Conservation (phyloP, 768 basidiomycete species). For the Agaricus subrufescens region DNA sequence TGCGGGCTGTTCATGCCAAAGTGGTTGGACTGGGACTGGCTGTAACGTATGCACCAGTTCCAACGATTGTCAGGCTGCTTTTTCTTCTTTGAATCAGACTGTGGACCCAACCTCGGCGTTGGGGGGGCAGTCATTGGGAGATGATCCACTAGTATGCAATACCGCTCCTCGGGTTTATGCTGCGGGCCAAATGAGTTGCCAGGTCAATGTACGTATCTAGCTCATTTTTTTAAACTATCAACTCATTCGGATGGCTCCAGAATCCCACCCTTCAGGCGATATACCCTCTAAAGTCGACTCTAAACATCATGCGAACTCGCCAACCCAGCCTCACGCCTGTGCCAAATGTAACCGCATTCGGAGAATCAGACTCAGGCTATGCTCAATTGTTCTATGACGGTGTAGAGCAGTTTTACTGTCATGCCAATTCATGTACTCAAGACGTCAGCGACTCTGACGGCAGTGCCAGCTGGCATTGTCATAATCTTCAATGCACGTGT, state of each 20-base stretch:
- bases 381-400: slow-evolving; percentile 77
- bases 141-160: slow-evolving; percentile 73
- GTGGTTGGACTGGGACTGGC: slow-evolving; percentile 72
- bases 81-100: slow-evolving; percentile 35
- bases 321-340: slow-evolving; percentile 66
- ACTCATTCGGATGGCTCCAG: slow-evolving; percentile 28
- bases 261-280: slow-evolving; percentile 80
- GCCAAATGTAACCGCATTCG: slow-evolving; percentile 58
- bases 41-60: slow-evolving; percentile 77
- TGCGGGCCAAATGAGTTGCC: slow-evolving; percentile 80
- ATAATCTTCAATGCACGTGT: slow-evolving; percentile 73
- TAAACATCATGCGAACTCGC: slow-evolving; percentile 78
- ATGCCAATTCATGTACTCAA: slow-evolving; percentile 68
- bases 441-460: slow-evolving; percentile 31
- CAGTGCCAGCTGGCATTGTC: slow-evolving; percentile 63
- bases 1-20: slow-evolving; percentile 62
- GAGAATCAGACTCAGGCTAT: slow-evolving; percentile 44
- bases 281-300: slow-evolving; percentile 63
- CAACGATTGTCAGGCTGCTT: slow-evolving; percentile 65
- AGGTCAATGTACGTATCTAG: slow-evolving; percentile 60
- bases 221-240: not conserved
- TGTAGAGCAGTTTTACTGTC: slow-evolving; percentile 86
- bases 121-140: slow-evolving; percentile 21
- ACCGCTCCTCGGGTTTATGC: slow-evolving; percentile 67
- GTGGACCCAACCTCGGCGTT: slow-evolving; percentile 23